Conservation (phyloP, 306 rosid genomes). For the Gastrolobium villosum region DNA sequence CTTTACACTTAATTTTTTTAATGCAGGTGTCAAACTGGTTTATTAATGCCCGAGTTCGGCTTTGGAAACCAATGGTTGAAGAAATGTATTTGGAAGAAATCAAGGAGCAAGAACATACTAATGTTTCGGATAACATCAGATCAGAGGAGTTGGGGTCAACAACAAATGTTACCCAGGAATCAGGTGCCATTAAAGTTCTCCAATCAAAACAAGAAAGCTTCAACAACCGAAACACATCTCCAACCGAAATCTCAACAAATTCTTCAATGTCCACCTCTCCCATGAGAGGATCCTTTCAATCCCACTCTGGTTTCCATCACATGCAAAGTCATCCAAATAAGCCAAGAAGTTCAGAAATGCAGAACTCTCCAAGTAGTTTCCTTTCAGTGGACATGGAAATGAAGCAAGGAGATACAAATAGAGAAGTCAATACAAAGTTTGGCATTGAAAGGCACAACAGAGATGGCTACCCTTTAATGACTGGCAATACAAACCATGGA, state of each 20-base stretch:
- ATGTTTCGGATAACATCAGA: conserved; percentile 42
- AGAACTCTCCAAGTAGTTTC: conserved; percentile 52
- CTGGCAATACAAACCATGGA: conserved; percentile 19
- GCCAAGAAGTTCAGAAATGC: conserved; percentile 49
- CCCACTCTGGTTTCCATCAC: conserved; percentile 53
- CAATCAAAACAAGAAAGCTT: conserved; percentile 52
- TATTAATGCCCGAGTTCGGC: conserved; percentile 89
- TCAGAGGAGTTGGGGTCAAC: conserved; percentile 49
- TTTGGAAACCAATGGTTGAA: conserved; percentile 96
- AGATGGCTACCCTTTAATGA: conserved; percentile 46
- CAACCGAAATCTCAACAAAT: conserved; percentile 50
- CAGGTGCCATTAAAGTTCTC: conserved; percentile 39
- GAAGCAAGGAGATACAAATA: conserved; percentile 30
- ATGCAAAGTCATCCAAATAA: conserved; percentile 55
- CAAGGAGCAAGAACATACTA: conserved; percentile 63
- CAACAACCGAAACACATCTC: conserved; percentile 52
- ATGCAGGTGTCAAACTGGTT: conserved; percentile 92
- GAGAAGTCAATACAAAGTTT: conserved; percentile 40
- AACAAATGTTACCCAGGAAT: conserved; percentile 40
- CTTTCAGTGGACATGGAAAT: conserved; percentile 57
- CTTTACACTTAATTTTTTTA: background rate
- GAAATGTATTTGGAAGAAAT: conserved; percentile 85
- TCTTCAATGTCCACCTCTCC: conserved; percentile 50
- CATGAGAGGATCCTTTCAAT: conserved; percentile 43
- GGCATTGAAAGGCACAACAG: conserved; percentile 41